Evolutionary conservation across 2,329 filamentous ascomycete species (phyloP).

Genomic region (Tolypocladium ovalisporum): DNA sequence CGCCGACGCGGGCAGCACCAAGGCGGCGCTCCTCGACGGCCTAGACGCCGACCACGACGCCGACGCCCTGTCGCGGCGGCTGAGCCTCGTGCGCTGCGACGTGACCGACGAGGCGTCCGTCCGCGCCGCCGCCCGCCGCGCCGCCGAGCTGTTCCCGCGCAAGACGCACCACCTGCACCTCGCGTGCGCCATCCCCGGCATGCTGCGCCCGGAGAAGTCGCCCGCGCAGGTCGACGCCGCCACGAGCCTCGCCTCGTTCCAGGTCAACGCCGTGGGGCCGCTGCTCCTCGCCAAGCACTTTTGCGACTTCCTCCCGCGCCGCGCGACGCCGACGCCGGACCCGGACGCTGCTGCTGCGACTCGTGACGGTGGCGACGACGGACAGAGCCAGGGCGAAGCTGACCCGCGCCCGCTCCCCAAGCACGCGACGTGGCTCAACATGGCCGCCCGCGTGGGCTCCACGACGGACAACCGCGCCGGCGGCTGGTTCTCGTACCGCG

Average conservation of each 20-base stretch:
- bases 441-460: constrained; percentile 69
- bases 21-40: constrained; percentile 19
- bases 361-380: not conserved
- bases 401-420: constrained; percentile 24
- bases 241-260: constrained; percentile 56
- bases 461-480: constrained; percentile 62
- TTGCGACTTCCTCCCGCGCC: constrained; percentile 53
- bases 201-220: constrained; percentile 63
- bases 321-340: constrained; percentile 22
- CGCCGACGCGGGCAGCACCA: constrained; percentile 21
- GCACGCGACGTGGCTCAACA: constrained; percentile 57
- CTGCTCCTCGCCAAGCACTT: constrained; percentile 72
- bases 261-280: constrained; percentile 63
- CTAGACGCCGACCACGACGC: constrained; percentile 10
- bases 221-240: constrained; percentile 52
- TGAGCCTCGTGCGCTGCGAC: constrained; percentile 30
- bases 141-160: constrained; percentile 40
- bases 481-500: constrained; percentile 75
- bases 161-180: constrained; percentile 52
- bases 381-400: no score
- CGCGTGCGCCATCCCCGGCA: constrained; percentile 57
- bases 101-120: constrained; percentile 53
- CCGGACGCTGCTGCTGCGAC: not conserved
- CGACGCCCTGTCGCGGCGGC: constrained; percentile 17
- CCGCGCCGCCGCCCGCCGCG: constrained; percentile 38